Evolutionary conservation across 1,284 basidiomycete species (phyloP), one percentile per base, ranked within the genome.

Genomic region (Apiotrichum gracile): DNA sequence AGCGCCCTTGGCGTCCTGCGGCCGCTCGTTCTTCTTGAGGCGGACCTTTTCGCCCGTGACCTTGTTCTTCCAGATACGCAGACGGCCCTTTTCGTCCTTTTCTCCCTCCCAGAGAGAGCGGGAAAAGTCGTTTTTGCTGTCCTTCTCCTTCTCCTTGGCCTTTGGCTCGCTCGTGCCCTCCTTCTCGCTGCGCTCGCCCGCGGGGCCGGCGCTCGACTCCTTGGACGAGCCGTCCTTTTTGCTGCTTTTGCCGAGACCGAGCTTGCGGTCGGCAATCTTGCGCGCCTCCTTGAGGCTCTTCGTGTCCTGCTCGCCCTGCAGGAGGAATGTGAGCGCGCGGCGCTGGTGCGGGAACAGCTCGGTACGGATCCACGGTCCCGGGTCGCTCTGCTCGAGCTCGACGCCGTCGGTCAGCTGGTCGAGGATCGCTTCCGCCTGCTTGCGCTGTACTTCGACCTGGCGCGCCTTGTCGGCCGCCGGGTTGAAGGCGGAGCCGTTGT

Each of bases 321-420:
- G 80, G 45, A 99, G 78, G 75, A 99, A 99, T 1, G 93, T 91
- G 22, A 99, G 80, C 22, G 93, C 96, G 74, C 96, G 94, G 77
- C 94, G 94, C 77, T 99, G 96, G 78, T 99, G 96, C 17, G 92
- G 88, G 74, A 97, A 97, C 9, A 99, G 79, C 41, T 76, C 80
- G n/a, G 96, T 96, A 33, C 85, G 85, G 57, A 98, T 84, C 66
- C 91, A 84, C n/a, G 82, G 75, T 88, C 88, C 79, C 51, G 92
- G 83, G 69, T 92, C 86, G 16, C 88, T 88, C 73, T 94, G 88
- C 16, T 79, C 76, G 22, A 98, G 77, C 62, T 94, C 91, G 58
- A 89, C 89, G 24, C 90, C 92, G 62, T 84, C 85, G 67, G 85
- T 85, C 62, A 98, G 71, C 65, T 81, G 90, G 75, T 88, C 86